Evolutionary conservation across 73 alveolate genomes (phyloP), one percentile per base, ranked within the genome.

Genomic region (Paramecium tetraurelia): DNA sequence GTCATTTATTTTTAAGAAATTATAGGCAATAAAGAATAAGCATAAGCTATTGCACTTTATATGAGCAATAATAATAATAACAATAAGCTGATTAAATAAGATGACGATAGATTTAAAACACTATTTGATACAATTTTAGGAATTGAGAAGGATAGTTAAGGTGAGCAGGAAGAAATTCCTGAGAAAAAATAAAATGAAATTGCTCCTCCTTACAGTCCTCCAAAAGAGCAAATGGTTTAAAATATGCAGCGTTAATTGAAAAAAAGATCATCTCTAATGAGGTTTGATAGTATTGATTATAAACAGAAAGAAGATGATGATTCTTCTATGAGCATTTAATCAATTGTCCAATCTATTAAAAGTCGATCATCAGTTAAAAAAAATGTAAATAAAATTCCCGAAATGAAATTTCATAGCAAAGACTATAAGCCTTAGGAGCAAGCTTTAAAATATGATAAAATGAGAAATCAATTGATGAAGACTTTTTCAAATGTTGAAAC

Each of bases 401-500:
- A 40, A 7, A 40, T 40, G 48, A 40, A 40, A 11, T 0, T 18
- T 5, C 7, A 71, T 16, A 7, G 20, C 35, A 76, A 38, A 71
- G 24, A 44, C 16, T 20, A 18, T 38, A n/a, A 18, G 2, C 9
- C 20, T 71, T 29, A 53, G 18, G 11, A 53, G 21, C 0, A 27
- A 40, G 40, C 21, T 5, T 8, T 2, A 16, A 24, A 38, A 6
- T 48, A 75, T 48, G 59, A 77, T 27, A 29, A 38, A 1, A 36
- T 59, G 95, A 76, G 93, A 77, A 46, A 38, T 22, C 48, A 94
- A 7, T 29, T 89, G 48, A 85, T 48, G 9, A 58, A 89, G 63
- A 41, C 68, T 36, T 95, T 88, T 80, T 43, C 89, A 80, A 97
- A 97, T 57, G 86, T 88, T 4, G 98, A 97, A 36, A 72, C 93